phyloP scores from a whole-genome alignment of 306 rosid species.

The Amphicarpaea edgeworthii region DNA sequence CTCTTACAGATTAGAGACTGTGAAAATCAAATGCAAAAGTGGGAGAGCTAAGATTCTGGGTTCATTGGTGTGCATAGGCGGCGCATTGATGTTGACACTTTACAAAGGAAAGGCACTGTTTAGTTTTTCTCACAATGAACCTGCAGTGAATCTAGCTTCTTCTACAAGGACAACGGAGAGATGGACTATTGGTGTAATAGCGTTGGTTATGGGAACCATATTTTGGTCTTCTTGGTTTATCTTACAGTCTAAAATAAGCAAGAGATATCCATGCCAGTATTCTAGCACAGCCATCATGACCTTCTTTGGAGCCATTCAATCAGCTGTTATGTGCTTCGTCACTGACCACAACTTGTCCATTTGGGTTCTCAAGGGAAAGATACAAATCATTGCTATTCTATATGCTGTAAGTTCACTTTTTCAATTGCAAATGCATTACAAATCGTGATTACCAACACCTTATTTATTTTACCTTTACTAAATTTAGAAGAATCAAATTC shows the following conservation, averaged over 20 bases:
- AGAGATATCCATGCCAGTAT: constrained; percentile 82
- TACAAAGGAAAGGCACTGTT: constrained; percentile 73
- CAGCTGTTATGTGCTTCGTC: constrained; percentile 67
- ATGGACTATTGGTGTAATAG: constrained; percentile 79
- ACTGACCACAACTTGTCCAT: constrained; percentile 58
- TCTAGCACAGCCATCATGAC: constrained; percentile 89
- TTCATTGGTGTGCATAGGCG: constrained; percentile 71
- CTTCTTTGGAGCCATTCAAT: constrained; percentile 86
- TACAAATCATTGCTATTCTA: constrained; percentile 65
- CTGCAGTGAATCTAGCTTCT: constrained; percentile 27
- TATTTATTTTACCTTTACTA: not conserved
- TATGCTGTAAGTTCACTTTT: constrained; percentile 69
- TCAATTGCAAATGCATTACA: not conserved
- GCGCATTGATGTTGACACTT: constrained; percentile 67
- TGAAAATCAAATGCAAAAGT: constrained; percentile 73
- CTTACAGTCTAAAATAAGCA: constrained; percentile 72
- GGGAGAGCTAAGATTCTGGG: constrained; percentile 87
- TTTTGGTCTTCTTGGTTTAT: constrained; percentile 91
- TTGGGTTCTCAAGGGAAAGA: constrained; percentile 77
- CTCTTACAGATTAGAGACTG: constrained; percentile 65
- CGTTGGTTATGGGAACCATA: constrained; percentile 69
- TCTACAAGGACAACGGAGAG: constrained; percentile 47
- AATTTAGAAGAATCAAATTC: not conserved
- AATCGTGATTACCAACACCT: not conserved
- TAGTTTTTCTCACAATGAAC: constrained; percentile 41